These are phyloP conservation scores for Echeveria elegans DNA, from an alignment of 164 flowering plant species.

Conservation along the genomic window DNA sequence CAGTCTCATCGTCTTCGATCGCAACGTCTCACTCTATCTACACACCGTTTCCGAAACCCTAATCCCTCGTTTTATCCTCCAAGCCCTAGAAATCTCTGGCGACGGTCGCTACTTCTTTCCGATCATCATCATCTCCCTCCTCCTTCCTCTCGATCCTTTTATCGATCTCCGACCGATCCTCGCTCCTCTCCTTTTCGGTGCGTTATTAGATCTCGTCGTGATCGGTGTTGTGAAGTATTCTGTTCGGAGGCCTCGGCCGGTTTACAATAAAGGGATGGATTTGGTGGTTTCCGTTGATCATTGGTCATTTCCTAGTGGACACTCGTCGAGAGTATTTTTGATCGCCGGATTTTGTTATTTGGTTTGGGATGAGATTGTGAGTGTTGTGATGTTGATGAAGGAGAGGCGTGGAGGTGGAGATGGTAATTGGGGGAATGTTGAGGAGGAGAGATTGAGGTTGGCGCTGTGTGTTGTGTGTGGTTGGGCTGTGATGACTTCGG, in stretches of 20 bases:
- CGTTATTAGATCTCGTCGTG: constrained; percentile 48
- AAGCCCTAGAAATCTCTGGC: constrained; percentile 64
- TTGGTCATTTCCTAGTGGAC: constrained; percentile 91
- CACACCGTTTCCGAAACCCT: constrained; percentile 35
- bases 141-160: constrained; percentile 18
- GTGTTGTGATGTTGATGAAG: constrained; percentile 12
- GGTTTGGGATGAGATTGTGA: constrained; percentile 14
- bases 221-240: constrained; percentile 45
- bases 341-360: constrained; percentile 41
- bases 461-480: constrained; percentile 19
- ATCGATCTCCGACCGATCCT: constrained; percentile 22
- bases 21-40: constrained; percentile 41
- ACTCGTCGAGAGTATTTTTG: constrained; percentile 68
- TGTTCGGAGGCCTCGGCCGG: constrained; percentile 68
- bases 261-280: constrained; percentile 56
- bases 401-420: constrained; percentile 1
- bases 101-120: constrained; percentile 72
- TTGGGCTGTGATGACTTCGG: constrained; percentile 57
- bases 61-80: constrained; percentile 42
- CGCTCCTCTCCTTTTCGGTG: constrained; percentile 37
- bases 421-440: constrained; percentile 6
- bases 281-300: constrained; percentile 60
- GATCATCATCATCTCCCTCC: constrained; percentile 27
- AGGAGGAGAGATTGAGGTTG: constrained; percentile 15
- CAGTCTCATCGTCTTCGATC: constrained; percentile 35